A percentile compares a stretch with the other conserved stretches of the same genome.
Conservation (phyloP, 768 basidiomycete species). For the Cytidiella melzeri region DNA sequence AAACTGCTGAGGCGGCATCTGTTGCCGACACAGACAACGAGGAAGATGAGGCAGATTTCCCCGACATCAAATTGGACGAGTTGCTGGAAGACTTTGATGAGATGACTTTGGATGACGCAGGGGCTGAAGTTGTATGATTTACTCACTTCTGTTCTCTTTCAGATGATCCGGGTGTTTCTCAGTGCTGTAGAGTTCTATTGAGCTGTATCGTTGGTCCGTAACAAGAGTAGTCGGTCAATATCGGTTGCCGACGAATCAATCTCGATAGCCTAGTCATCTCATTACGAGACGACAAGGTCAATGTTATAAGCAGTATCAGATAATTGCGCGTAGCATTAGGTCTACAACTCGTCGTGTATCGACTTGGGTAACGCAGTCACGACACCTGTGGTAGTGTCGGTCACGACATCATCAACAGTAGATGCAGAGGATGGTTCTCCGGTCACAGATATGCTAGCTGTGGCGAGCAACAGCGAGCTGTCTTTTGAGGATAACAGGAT, state of each 20-base stretch:
- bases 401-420: too few species aligned
- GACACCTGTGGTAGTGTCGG: too few species aligned
- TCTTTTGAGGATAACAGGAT: neutral
- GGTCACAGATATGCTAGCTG: too few species aligned
- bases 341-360: neutral
- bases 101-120: slow-evolving; percentile 62
- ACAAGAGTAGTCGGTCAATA: too few species aligned
- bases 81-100: slow-evolving; percentile 89
- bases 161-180: too few species aligned
- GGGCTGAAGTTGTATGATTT: neutral
- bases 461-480: neutral
- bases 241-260: too few species aligned
- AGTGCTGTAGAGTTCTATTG: too few species aligned
- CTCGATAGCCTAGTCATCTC: too few species aligned
- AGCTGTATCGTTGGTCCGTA: too few species aligned
- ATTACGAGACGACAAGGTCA: too few species aligned
- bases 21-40: slow-evolving; percentile 30
- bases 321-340: neutral
- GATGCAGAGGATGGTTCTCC: too few species aligned
- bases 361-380: neutral
- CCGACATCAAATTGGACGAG: slow-evolving; percentile 79
- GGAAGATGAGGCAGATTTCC: slow-evolving; percentile 82
- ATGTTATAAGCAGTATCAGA: too few species aligned
- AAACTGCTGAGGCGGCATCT: slow-evolving; percentile 25
- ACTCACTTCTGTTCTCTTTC: neutral